Evolutionary conservation across 2,329 filamentous ascomycete species (phyloP), one percentile per base, ranked within the genome.

Genomic region (Ophiostoma populinum): DNA sequence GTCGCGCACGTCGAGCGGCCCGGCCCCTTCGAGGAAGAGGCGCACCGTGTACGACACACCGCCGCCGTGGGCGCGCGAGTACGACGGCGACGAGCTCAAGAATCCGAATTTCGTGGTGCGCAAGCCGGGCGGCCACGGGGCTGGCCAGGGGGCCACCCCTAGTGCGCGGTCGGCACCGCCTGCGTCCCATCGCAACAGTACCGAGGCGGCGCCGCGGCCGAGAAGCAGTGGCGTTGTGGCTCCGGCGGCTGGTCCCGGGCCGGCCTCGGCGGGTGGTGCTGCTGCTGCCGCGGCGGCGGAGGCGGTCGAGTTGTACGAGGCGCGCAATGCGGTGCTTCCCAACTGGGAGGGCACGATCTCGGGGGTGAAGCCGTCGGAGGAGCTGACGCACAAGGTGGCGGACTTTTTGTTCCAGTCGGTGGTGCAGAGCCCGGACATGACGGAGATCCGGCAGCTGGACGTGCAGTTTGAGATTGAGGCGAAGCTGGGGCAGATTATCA

Each of bases 381-480:
- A 86, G 41, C 56, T 90, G 9, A 73, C 74, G n/a, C 78, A 75
- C 46, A 53, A 63, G 13, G 65, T 92, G n/a, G 80, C 78, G 41
- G 80, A 92, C 50, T 92, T 85, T 47, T 59, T 94, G 9, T 92
- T 75, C 50, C 52, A 70, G 32, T 64, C 78, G 37, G 75, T 90
- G 13, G 65, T 90, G 6, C 60, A 65, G 34, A 72, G 74, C 41
- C 62, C 67, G n/a, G 71, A 80, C 43, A 63, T 75, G 24, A 65
- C 65, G 21, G 72, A 79, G 45, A 67, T 79, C 15, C 55, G 61
- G 12, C 67, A 67, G 34, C 65, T 69, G 12, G 73, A 72, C 6
- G 76, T 85, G 11, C 69, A 82, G 40, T 75, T 94, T 35, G 90
- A 98, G 55, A 80, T 98, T 36, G 90, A 98, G 57, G 90, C 85